A percentile compares a stretch with the other conserved stretches of the same genome.
Evolutionary conservation across 1,284 basidiomycete genomes (phyloP).

Genomic region (Irpex sp.): DNA sequence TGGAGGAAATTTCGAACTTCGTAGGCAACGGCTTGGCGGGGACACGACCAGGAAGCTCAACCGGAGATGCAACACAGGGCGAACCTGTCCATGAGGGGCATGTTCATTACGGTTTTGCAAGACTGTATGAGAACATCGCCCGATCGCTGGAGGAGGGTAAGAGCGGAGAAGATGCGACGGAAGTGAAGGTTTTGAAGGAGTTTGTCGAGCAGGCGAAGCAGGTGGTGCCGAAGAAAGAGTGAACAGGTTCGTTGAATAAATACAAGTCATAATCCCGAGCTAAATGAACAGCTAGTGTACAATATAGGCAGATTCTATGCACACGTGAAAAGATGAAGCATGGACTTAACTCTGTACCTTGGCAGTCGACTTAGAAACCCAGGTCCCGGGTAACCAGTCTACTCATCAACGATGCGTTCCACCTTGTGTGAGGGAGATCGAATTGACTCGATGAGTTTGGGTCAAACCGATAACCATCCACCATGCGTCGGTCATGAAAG

Average conservation of each 20-base stretch:
- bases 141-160: slow-evolving; percentile 32
- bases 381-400: too few species aligned
- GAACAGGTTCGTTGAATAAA: neutral
- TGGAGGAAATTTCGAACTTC: slow-evolving; percentile 57
- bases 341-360: too few species aligned
- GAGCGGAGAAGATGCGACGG: slow-evolving; percentile 27
- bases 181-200: slow-evolving; percentile 35
- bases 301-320: too few species aligned
- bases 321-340: too few species aligned
- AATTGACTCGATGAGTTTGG: too few species aligned
- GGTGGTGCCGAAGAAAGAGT: slow-evolving; percentile 12
- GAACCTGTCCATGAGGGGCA: slow-evolving; percentile 12
- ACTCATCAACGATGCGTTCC: too few species aligned
- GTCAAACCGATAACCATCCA: neutral
- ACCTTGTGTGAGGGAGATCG: too few species aligned
- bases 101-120: slow-evolving; percentile 47
- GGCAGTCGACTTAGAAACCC: too few species aligned
- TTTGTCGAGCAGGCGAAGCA: slow-evolving; percentile 44
- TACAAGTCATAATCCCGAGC: neutral
- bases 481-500: neutral
- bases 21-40: slow-evolving; percentile 38
- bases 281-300: neutral
- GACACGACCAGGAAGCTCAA: neutral
- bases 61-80: neutral
- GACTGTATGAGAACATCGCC: slow-evolving; percentile 42